Evolutionary conservation across 306 rosid genomes (phyloP).

Genomic region (Calophaca sinica): DNA sequence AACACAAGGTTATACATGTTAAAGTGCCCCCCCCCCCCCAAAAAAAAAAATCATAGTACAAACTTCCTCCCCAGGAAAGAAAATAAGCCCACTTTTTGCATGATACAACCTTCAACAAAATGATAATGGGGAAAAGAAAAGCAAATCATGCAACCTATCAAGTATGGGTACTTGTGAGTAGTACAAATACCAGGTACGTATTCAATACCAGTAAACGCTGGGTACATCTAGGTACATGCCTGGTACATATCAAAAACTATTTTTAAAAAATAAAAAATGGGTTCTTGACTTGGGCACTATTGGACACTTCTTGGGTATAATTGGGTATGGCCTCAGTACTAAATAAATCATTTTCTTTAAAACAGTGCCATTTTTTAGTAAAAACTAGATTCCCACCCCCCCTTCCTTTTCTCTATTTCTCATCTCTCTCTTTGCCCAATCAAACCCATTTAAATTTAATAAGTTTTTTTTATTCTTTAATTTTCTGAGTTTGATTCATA

Average conservation of each 20-base stretch:
- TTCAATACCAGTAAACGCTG: neutral
- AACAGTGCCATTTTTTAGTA: neutral
- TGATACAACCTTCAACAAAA: neutral
- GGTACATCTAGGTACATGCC: neutral
- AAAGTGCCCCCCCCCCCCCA: neutral
- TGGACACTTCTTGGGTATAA: neutral
- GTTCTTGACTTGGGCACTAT: neutral
- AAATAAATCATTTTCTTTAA: neutral
- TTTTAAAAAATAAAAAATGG: neutral
- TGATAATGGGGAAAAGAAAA: neutral
- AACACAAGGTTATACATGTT: conserved; percentile 4
- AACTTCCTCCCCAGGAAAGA: neutral
- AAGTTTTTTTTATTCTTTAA: neutral
- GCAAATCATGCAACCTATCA: neutral
- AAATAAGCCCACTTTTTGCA: neutral
- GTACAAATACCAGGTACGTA: neutral
- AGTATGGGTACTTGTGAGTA: neutral
- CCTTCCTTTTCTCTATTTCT: neutral
- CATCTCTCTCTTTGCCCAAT: neutral
- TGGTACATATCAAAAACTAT: neutral
- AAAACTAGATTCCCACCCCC: neutral
- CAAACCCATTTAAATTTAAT: neutral
- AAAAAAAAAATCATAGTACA: neutral
- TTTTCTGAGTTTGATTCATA: too few species aligned
- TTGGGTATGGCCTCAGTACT: neutral